Percentiles rank a stretch among this genome's conserved stretches.
phyloP scores from a whole-genome alignment of 768 basidiomycete species.

The Lactifluus rugatus region DNA sequence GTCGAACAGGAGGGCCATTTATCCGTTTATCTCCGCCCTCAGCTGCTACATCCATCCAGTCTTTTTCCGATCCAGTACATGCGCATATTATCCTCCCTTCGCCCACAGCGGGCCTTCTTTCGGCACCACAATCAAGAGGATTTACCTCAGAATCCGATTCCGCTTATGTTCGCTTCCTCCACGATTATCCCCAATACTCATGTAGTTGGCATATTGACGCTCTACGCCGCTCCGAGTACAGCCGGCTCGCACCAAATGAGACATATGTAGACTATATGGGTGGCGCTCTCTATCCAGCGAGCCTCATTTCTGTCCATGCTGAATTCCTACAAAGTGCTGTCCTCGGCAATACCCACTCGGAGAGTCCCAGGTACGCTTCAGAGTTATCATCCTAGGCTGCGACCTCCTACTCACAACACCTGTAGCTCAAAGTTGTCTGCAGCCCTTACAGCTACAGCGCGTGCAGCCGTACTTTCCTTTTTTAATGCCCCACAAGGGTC shows the following conservation, averaged over 20 bases:
- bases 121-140: background rate
- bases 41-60: background rate
- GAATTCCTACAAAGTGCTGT: constrained; percentile 57
- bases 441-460: constrained; percentile 56
- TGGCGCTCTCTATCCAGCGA: constrained; percentile 70
- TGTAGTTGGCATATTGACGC: constrained; percentile 63
- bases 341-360: constrained; percentile 78
- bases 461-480: constrained; percentile 63
- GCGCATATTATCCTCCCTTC: constrained; percentile 13
- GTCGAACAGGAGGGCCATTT: background rate
- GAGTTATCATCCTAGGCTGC: background rate
- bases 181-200: constrained; percentile 44
- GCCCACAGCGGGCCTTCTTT: constrained; percentile 16
- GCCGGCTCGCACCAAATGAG: constrained; percentile 39
- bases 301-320: constrained; percentile 59
- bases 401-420: background rate
- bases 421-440: constrained; percentile 62
- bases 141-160: background rate
- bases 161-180: constrained; percentile 18
- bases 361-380: constrained; percentile 56
- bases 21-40: background rate
- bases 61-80: background rate
- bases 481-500: constrained; percentile 69
- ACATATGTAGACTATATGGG: constrained; percentile 87
- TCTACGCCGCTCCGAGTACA: constrained; percentile 52